Evolutionary conservation across 768 basidiomycete species (phyloP), one percentile per base, ranked within the genome.

Genomic region (Leccinum subgranulosum): DNA sequence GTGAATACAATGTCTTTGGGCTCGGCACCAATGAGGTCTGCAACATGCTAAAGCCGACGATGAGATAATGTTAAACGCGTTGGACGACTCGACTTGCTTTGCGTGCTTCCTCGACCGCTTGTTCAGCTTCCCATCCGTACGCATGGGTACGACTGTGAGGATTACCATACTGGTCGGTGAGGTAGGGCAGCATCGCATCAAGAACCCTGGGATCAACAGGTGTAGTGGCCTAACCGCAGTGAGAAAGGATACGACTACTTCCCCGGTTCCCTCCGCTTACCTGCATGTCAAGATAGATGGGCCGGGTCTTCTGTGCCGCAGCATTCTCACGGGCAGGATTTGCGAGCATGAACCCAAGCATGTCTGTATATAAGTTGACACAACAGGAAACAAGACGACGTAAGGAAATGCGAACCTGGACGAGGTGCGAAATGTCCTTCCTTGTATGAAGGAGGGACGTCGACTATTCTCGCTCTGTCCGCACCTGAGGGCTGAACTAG

Each of bases 201-300:
- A 98, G 80, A 5, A 98, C 97, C 57, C 97, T 85, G 28, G 97
- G 97, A 71, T 99, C 97, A 55, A 97, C 86, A 19, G 97, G 97
- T 25, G 97, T 98, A 2, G 97, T 99, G 6, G 97, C 97, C 92
- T 96, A 63, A 14, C 17, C 15, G 48, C 29, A 49, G 53, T 62
- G 56, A 63, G 65, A 47, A 28, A 36, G 54, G 19, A 25, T 12
- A 56, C 7, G 3, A 49, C 17, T 25, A 45, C 11, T 14, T 36
- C 14, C 17, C 52, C 9, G 5, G 46, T 4, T 43, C 36, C 25
- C 33, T 47, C 25, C 47, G 68, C 83, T 59, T 54, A 88, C 94
- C 84, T 97, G 95, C 91, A 96, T 90, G 74, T 99, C 97, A 49
- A 99, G 84, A 74, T 99, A 99, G 62, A 99, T 98, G 17, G 97